These are phyloP conservation scores for Scedosporium minutisporum DNA, from an alignment of 2,329 filamentous ascomycete genomes.

Conservation along the genomic window DNA sequence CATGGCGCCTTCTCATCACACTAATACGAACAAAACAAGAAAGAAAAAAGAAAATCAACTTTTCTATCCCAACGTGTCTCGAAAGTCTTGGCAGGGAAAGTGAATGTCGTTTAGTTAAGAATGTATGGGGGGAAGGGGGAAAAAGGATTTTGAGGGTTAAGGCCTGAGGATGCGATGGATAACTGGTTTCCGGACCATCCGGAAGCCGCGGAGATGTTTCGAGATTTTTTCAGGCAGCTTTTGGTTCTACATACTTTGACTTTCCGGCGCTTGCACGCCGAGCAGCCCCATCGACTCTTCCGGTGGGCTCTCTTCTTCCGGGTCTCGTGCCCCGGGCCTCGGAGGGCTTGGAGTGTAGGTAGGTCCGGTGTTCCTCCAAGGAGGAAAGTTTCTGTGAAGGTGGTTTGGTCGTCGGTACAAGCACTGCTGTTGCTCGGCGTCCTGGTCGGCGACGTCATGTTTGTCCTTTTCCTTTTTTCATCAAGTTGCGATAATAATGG, in stretches of 20 bases:
- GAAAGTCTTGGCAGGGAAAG: background rate
- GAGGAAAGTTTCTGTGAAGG: conserved; percentile 2
- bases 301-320: conserved; percentile 16
- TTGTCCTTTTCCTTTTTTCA: background rate
- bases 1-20: conserved; percentile 20
- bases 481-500: background rate
- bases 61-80: background rate
- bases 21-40: conserved; percentile 8
- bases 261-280: conserved; percentile 18
- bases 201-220: no score
- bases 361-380: conserved; percentile 1
- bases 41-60: background rate
- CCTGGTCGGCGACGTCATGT: background rate
- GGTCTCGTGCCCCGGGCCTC: background rate
- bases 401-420: background rate
- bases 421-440: background rate
- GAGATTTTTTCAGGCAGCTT: no score
- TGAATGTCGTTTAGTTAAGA: background rate
- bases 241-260: conserved; percentile 16
- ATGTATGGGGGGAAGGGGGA: background rate
- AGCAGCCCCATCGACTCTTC: conserved; percentile 19
- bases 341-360: background rate
- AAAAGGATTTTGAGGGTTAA: no score
- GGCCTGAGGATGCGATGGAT: no score
- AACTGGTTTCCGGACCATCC: background rate